Conservation (phyloP, 148 eudicot genomes). For the Silene latifolia region DNA sequence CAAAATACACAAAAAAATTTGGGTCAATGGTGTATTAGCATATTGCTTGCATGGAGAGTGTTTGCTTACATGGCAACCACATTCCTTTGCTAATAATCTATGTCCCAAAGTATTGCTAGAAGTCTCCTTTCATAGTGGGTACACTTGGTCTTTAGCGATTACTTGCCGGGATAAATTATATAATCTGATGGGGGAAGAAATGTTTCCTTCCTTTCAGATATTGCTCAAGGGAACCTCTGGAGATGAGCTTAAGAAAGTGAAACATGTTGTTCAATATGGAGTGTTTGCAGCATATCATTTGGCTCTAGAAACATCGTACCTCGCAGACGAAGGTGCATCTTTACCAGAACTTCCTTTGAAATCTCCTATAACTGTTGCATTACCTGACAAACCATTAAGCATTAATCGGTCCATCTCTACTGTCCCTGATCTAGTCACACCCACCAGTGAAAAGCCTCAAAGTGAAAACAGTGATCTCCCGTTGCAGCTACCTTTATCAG, state of each 20-base stretch:
- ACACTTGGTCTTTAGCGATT: not conserved
- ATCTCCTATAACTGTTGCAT: slow-evolving; percentile 68
- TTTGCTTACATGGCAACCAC: not conserved
- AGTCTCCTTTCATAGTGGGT: not conserved
- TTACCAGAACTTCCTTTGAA: slow-evolving; percentile 71
- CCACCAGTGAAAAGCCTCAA: slow-evolving; percentile 44
- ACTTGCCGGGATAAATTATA: not conserved
- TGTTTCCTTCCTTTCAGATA: slow-evolving; percentile 49
- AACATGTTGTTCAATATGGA: slow-evolving; percentile 89
- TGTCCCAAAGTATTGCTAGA: not conserved
- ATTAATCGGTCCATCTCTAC: slow-evolving; percentile 68
- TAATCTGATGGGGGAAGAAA: not conserved
- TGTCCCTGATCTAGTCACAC: slow-evolving; percentile 48
- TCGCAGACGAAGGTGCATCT: slow-evolving; percentile 97
- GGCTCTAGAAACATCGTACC: slow-evolving; percentile 97
- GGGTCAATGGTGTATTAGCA: not conserved
- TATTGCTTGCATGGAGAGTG: not conserved
- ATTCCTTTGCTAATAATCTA: slow-evolving; percentile 2
- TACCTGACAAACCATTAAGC: slow-evolving; percentile 69
- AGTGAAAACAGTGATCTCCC: slow-evolving; percentile 34
- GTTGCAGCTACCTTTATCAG: slow-evolving; percentile 26
- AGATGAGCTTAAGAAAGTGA: slow-evolving; percentile 95
- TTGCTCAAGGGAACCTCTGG: slow-evolving; percentile 89
- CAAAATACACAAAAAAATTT: not conserved
- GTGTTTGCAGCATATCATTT: slow-evolving; percentile 98